Evolutionary conservation across 306 rosid genomes (phyloP).

Genomic region (Citrullus mucosospermus): DNA sequence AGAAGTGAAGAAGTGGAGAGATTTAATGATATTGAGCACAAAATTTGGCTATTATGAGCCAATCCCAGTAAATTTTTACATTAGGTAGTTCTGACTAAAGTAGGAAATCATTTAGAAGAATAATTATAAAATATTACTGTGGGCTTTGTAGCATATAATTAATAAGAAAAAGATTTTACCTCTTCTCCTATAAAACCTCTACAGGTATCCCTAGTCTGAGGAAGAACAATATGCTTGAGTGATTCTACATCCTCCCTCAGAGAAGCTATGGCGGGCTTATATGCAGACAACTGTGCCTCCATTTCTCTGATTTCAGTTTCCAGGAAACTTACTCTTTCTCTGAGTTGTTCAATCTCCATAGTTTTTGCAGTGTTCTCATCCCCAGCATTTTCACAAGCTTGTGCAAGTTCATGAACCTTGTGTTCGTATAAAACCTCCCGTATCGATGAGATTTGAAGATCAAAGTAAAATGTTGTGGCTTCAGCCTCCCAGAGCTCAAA

Average conservation of each 20-base stretch:
- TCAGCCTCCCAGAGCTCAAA: constrained; percentile 91
- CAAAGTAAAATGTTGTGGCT: constrained; percentile 79
- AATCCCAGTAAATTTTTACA: not conserved
- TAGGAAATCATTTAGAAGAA: not conserved
- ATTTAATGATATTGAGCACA: not conserved
- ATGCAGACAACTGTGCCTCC: constrained; percentile 53
- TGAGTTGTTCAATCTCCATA: constrained; percentile 46
- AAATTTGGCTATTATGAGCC: not conserved
- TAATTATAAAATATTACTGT: not conserved
- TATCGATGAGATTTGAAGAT: constrained; percentile 69
- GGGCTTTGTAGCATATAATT: not conserved
- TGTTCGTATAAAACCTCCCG: constrained; percentile 79
- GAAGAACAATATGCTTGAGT: constrained; percentile 48
- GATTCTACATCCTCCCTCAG: constrained; percentile 64
- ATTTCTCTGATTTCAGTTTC: constrained; percentile 67
- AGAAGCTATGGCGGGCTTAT: constrained; percentile 59
- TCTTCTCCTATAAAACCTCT: constrained; percentile 20
- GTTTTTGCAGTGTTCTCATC: constrained; percentile 50
- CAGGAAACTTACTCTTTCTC: constrained; percentile 32
- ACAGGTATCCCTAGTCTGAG: constrained; percentile 18
- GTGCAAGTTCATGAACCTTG: constrained; percentile 66
- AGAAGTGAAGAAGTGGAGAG: not conserved
- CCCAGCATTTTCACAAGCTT: constrained; percentile 48
- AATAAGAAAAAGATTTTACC: constrained; percentile 30
- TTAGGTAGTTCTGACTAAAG: not conserved